phyloP scores from a whole-genome alignment of 805 yeast species.

The Barnettozyma sp. region DNA sequence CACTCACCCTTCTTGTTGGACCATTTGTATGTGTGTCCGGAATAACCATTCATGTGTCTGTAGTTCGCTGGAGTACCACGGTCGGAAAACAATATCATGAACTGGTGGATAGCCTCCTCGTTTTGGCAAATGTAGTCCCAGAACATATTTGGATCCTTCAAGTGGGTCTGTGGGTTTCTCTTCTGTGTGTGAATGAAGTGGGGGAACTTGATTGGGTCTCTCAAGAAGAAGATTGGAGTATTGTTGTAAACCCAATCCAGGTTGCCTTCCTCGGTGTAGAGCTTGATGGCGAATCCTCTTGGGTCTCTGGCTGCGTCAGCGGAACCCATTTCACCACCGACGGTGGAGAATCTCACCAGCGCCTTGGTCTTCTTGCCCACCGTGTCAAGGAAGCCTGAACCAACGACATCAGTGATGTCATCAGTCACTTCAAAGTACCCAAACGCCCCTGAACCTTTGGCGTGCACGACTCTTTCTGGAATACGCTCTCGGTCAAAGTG shows the following conservation, averaged over 20 bases:
- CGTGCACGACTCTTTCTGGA: constrained; percentile 91
- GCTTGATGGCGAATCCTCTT: constrained; percentile 75
- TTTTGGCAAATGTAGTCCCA: constrained; percentile 72
- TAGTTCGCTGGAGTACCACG: constrained; percentile 75
- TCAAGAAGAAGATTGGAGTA: constrained; percentile 77
- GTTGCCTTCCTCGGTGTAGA: constrained; percentile 80
- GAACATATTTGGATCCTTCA: constrained; percentile 70
- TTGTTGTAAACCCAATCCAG: constrained; percentile 81
- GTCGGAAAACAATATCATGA: constrained; percentile 65
- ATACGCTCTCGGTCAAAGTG: constrained; percentile 87
- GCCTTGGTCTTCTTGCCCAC: constrained; percentile 77
- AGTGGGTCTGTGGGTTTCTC: constrained; percentile 75
- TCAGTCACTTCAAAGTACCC: constrained; percentile 85
- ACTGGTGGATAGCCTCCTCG: constrained; percentile 71
- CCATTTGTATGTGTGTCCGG: constrained; percentile 84
- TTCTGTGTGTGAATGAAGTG: constrained; percentile 86
- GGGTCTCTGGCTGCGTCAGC: constrained; percentile 85
- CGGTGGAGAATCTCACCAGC: constrained; percentile 74
- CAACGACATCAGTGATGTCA: constrained; percentile 67
- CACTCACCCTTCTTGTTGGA: constrained; percentile 67
- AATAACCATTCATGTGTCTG: constrained; percentile 78
- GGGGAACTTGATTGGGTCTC: constrained; percentile 84
- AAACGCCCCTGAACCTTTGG: constrained; percentile 89
- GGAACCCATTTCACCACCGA: constrained; percentile 79
- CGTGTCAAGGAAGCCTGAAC: constrained; percentile 60